Evolutionary conservation across 768 basidiomycete species (phyloP).

Genomic region (Calvatia gigantea): DNA sequence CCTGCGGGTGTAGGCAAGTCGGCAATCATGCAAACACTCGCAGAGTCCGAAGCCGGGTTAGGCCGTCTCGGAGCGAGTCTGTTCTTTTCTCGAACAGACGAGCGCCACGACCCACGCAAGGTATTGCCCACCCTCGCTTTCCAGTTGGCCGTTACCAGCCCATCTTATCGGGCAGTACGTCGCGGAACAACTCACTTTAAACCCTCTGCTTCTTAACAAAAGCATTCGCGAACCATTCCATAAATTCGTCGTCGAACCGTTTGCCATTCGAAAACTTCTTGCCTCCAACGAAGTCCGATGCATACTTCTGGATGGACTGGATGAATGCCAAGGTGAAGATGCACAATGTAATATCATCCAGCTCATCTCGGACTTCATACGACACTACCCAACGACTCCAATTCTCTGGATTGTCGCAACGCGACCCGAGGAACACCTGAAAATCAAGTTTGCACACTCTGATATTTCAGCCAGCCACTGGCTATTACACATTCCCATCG

Average conservation of each 20-base stretch:
- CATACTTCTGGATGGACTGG: constrained; percentile 24
- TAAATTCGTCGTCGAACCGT: constrained; percentile 13
- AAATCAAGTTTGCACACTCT: not conserved
- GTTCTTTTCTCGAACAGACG: constrained; percentile 18
- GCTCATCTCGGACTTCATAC: not conserved
- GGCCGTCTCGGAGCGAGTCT: constrained; percentile 14
- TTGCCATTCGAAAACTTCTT: not conserved
- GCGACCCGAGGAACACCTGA: constrained; percentile 18
- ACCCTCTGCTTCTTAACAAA: constrained; percentile 11
- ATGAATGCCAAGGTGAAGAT: constrained; percentile 18
- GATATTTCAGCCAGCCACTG: not conserved
- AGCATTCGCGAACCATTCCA: constrained; percentile 11
- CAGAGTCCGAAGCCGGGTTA: constrained; percentile 13
- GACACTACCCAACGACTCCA: constrained; percentile 2
- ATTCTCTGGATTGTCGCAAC: constrained; percentile 23
- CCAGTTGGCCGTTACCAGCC: constrained; percentile 14
- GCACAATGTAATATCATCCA: constrained; percentile 14
- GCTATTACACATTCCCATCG: not conserved
- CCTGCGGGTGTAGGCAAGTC: constrained; percentile 26
- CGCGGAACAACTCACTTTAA: not conserved
- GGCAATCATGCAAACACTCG: constrained; percentile 26
- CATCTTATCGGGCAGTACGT: not conserved
- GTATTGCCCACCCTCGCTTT: constrained; percentile 20
- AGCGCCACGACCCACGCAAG: not conserved
- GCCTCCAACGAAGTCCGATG: not conserved